Evolutionary conservation across 1,284 basidiomycete species (phyloP), one percentile per base, ranked within the genome.

Genomic region (Trametes pubescens): DNA sequence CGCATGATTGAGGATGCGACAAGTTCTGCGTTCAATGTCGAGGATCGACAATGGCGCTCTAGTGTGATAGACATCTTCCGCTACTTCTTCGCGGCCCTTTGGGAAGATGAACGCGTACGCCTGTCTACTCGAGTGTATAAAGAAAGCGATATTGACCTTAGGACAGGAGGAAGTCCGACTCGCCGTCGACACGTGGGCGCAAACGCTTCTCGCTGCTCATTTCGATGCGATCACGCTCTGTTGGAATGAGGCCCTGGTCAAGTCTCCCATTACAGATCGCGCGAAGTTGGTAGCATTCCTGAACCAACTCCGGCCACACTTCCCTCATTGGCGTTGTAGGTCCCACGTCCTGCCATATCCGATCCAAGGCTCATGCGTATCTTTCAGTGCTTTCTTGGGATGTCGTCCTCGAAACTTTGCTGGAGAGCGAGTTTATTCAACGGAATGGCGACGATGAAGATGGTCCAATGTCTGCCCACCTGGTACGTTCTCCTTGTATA

Each of bases 31-130:
- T 89, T 90, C 70, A 73, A 75, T 43, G 79, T 90, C 0, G 87
- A 89, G 69, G 87, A 83, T 60, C 80, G 86, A 16, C 88, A 89
- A 73, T 91, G 89, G 88, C 81, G 84, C 26, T 82, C 86, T 2
- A 86, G 82, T 54, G 80, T 90, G 6, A 80, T 81, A 18, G 82
- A 84, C 48, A 76, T 90, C 44, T 89, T 91, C 71, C 79, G 80
- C 49, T 76, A 77, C 32, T 91, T 85, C 75, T 91, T 92, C 69
- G 78, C 78, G n/a, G 73, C 84, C 2, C 67, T 90, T 49, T 91
- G 89, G 90, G 71, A 76, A n/a, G 89, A 91, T 69, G 79, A 84
- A 51, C 80, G 80, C 72, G 90, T 88, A 69, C 60, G 79, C 69
- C 18, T 55, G 51, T 54, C 52, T 54, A 37, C 7, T 13, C 13